Evolutionary conservation across 495 filamentous ascomycete species (phyloP), one percentile per base, ranked within the genome.

Genomic region (Pseudoneurospora amorphoporcata): DNA sequence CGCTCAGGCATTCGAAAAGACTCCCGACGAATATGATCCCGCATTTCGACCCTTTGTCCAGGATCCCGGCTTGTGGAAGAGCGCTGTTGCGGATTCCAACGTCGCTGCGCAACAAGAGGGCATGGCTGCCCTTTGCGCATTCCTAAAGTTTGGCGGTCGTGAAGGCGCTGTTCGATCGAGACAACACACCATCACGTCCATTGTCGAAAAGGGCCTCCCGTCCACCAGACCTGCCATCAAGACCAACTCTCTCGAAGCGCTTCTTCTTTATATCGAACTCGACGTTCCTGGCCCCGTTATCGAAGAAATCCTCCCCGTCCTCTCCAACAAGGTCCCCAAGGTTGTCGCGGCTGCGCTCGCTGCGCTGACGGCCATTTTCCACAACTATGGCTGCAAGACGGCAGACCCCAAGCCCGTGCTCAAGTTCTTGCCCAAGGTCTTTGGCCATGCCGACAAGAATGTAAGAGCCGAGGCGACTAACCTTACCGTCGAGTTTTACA

Each of bases 391-490:
- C 68, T 96, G 94, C 86, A 97, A 96, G 80, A 90, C 91, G n/a
- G 92, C 94, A 35, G 95, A 99, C 79, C 96, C 96, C 12, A 99
- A 98, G 79, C 92, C 93, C 1, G 90, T 94, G n/a, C 85, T 99
- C 45, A 99, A 98, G 79, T 82, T 87, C 10, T 83, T 99, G 10
- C 94, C 96, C 0, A 97, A 97, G 79, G 90, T 90, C 23, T 99
- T 97, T 75, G 92, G 93, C 16, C 95, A 98, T 80, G 94, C 96
- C 5, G 96, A 99, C 86, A 99, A 99, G 81, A 98, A 98, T 79
- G 96, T 99, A 16, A 91, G 96, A 77, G 94, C 94, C 2, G 96
- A 98, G 81, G 92, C 93, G 38, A 95, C 95, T 69, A 94, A 91
- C 75, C 85, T 99, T 39, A 91, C 94, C 0, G 94, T 97, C 69